Evolutionary conservation across 148 eudicot species (phyloP).

Genomic region (Fagopyrum tataricum): DNA sequence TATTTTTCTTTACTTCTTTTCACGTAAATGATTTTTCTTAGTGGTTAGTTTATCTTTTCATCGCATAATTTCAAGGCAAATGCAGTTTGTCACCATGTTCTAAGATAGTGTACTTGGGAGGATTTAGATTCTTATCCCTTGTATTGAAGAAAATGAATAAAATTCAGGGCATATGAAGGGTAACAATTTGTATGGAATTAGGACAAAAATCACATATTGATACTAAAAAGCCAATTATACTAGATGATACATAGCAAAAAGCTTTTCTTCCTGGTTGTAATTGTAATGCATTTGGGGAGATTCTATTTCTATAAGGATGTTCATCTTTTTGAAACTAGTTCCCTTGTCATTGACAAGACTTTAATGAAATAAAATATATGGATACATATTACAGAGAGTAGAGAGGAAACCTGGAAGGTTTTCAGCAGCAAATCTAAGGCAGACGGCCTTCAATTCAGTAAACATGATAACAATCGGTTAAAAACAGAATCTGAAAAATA

Average conservation of each 20-base stretch:
- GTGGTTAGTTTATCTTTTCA: too few relatives aligned
- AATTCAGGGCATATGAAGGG: too few relatives aligned
- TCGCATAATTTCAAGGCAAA: too few relatives aligned
- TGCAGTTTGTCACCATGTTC: too few relatives aligned
- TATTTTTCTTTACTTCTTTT: too few relatives aligned
- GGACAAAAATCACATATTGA: too few relatives aligned
- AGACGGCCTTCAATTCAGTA: constrained; percentile 60
- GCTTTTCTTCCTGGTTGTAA: background rate
- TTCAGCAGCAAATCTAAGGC: constrained; percentile 84
- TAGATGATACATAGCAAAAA: background rate
- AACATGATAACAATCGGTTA: constrained; percentile 61
- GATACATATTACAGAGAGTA: background rate
- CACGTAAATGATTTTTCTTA: too few relatives aligned
- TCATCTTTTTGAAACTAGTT: background rate
- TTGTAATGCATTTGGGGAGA: background rate
- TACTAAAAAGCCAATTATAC: background rate
- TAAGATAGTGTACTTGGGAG: too few relatives aligned
- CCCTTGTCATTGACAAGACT: background rate
- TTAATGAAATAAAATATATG: background rate
- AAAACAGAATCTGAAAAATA: constrained; percentile 54
- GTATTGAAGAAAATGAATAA: too few relatives aligned
- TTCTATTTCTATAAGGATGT: background rate
- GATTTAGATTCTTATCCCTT: too few relatives aligned
- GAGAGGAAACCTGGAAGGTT: constrained; percentile 63
- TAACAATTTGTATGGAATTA: too few relatives aligned